Conservation (phyloP, 2,329 filamentous ascomycete genomes). For the Colletotrichum sp. region DNA sequence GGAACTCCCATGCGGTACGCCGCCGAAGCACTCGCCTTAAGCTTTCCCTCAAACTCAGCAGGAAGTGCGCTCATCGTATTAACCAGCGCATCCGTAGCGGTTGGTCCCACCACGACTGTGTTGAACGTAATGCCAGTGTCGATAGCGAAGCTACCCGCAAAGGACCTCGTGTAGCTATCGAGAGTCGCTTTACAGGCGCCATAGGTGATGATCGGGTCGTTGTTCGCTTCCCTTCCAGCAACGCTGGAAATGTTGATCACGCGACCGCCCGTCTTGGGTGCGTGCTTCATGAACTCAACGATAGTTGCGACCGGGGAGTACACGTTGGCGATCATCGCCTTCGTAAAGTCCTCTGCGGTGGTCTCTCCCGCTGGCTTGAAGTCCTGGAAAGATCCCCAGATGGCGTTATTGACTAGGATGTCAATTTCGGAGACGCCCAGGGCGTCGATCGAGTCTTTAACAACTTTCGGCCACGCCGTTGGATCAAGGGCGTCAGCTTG, state of each 20-base stretch:
- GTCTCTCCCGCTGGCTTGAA: background rate
- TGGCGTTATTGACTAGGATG: conserved; percentile 5
- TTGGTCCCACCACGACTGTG: conserved; percentile 32
- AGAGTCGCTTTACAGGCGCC: conserved; percentile 36
- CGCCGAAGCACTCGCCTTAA: background rate
- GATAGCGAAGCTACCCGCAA: conserved; percentile 34
- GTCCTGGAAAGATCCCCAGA: background rate
- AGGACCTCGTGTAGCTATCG: conserved; percentile 30
- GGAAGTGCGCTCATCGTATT: background rate
- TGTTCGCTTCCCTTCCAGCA: background rate
- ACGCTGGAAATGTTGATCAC: conserved; percentile 6
- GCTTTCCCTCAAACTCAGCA: background rate
- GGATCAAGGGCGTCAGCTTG: background rate
- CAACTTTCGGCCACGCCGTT: background rate
- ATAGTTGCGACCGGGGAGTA: conserved; percentile 30
- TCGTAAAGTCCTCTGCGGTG: background rate
- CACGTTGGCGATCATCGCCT: background rate
- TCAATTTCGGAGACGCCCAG: background rate
- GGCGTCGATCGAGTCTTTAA: background rate
- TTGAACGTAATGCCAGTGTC: conserved; percentile 31
- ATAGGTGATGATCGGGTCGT: conserved; percentile 23
- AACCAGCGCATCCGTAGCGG: background rate
- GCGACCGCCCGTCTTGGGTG: conserved; percentile 16
- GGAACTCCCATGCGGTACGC: background rate
- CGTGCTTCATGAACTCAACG: conserved; percentile 29